Conservation (phyloP, 148 eudicot species). For the Vaccinium corymbosum region DNA sequence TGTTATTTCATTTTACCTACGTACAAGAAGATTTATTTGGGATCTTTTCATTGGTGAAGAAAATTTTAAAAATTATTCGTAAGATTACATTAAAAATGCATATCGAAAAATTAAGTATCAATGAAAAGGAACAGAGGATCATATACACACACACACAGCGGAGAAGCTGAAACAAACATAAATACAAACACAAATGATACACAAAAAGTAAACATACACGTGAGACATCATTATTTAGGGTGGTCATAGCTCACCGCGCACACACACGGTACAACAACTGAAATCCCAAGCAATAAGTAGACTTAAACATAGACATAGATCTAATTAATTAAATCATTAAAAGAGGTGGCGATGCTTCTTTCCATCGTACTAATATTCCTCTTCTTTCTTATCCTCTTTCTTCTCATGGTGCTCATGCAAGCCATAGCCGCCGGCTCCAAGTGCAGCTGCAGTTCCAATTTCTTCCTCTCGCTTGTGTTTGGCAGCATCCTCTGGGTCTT, state of each 20-base stretch:
- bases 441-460: not conserved
- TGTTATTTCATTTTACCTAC: not conserved
- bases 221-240: not conserved
- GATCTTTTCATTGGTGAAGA: not conserved
- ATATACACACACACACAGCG: not conserved
- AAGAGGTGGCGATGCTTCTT: not conserved
- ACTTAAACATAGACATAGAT: not conserved
- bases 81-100: not conserved
- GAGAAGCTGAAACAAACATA: not conserved
- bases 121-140: no score
- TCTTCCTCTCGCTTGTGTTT: not conserved
- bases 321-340: not conserved
- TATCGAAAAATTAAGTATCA: not conserved
- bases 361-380: not conserved
- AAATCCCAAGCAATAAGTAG: no score
- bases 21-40: not conserved
- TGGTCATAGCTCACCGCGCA: not conserved
- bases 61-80: not conserved
- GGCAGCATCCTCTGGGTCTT: not conserved
- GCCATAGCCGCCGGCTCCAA: not conserved
- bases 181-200: not conserved
- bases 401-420: slow-evolving; percentile 3
- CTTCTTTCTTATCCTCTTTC: not conserved
- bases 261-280: no score
- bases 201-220: not conserved